Evolutionary conservation across 1,284 basidiomycete species (phyloP), one percentile per base, ranked within the genome.

Genomic region (Retiboletus flavoniger): DNA sequence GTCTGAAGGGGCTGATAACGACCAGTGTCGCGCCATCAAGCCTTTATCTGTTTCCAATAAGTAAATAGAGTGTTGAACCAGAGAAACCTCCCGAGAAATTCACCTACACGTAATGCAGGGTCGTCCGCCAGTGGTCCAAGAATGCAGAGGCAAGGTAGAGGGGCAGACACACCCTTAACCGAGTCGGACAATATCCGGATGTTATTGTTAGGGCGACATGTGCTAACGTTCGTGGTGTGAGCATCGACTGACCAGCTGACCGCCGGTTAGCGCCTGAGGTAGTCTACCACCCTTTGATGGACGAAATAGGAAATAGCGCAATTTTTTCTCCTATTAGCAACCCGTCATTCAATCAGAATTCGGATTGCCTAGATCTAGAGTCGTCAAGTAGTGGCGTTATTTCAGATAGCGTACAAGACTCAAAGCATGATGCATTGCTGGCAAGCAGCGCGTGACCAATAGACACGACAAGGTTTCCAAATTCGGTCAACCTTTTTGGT

Each of bases 1-100:
- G 11, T 44, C 32, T 32, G 8, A 38, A 45, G n/a, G 24, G 32
- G 9, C 21, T 17, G 19, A 13, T 14, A 35, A 11, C 13, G 6
- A 16, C 13, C 11, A n/a, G 16, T 13, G 13, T 7, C 28, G 19
- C 42, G 1, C 19, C 19, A n/a, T 39, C 17, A 16, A 45, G 43
- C 34, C 34, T 65, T 65, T 62, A 63, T 65, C 38, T 39, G n/a
- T 53, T 35, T 10, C 28, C 13, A 19, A 26, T 17, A 43, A 41
- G 31, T 2, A 8, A 35, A 26, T 17, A 16, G 26, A 24, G 34
- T 34, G 47, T 24, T 41, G 21, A 38, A 39, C 26, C 10, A 26
- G 21, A 19, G 21, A 35, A 28, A 4, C 9, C 34, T 49, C 32
- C 42, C 17, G 16, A 26, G 26, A 47, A 50, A 26, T 39, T 42